Base-by-base conservation (phyloP, 108 stramenopile genomes). In the Skeletonema marinoi region DNA sequence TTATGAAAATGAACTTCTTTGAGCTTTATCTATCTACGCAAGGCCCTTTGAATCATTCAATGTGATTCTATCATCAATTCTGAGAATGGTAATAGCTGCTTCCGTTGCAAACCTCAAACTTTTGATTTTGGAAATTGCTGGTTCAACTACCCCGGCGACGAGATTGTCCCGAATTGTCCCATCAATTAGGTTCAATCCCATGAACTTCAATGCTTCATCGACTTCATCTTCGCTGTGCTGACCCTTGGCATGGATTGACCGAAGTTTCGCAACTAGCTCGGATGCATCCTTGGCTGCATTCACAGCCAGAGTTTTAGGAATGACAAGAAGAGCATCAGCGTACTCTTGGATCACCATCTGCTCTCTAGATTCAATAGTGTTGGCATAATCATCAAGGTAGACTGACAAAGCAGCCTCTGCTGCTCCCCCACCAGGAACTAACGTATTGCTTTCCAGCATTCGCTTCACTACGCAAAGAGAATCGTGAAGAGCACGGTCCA, bases 71-170 rank as follows among this genome's bases (percentile, higher is more conserved):
- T 98, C 96, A 81, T 98, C 97, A 78, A 99, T 99, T 62, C 99
- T 92, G 51, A 99, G 80, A 83, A 99, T 99, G 32, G 98, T 98
- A 82, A 99, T 98, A 35, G 98, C 98, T 25, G 99, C 98, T 80
- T 99, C 99, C 0, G 97, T 98, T 19, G 99, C 99, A 87, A 99
- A 99, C 33, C 99, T 81, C 44, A 99, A 84, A 77, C 87, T 88
- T 83, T 99, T 99, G 88, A 99, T 99, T 88, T 99, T 99, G 66
- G 95, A 96, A 65, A 99, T 99, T 74, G 99, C 98, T 1, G 99
- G 99, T 88, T 99, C 99, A 32, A 99, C 98, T 29, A 99, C 98
- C 33, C 99, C 99, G 5, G 97, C 96, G 1, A 75, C 86, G 48
- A 99, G 85, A 76, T 98, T 98, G 79, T 99, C 92, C 31, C 97